Evolutionary conservation across 2,329 filamentous ascomycete species (phyloP).

Genomic region (Stemphylium beticola): DNA sequence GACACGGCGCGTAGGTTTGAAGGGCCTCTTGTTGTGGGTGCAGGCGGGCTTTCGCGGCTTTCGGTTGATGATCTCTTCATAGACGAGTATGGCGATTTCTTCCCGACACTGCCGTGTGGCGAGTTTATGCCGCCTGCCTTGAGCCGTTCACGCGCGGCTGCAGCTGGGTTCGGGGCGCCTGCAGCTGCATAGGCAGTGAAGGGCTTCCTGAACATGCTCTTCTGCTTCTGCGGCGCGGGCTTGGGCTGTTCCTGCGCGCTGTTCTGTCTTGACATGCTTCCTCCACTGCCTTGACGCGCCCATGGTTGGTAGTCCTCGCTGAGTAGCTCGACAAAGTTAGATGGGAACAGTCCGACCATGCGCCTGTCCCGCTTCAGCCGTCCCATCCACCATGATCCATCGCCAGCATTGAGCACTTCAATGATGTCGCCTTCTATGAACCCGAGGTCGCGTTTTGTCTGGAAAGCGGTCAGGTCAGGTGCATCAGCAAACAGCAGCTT

Average conservation of each 20-base stretch:
- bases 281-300: slow-evolving; percentile 62
- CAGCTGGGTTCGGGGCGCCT: slow-evolving; percentile 50
- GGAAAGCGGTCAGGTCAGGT: slow-evolving; percentile 28
- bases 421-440: slow-evolving; percentile 98
- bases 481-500: slow-evolving; percentile 10
- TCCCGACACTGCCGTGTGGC: slow-evolving; percentile 44
- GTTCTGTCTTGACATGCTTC: slow-evolving; percentile 58
- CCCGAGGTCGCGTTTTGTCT: slow-evolving; percentile 89
- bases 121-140: slow-evolving; percentile 40
- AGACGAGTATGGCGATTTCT: slow-evolving; percentile 57
- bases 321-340: slow-evolving; percentile 94
- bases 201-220: slow-evolving; percentile 67
- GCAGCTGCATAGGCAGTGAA: slow-evolving; percentile 66
- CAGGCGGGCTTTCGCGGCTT: slow-evolving; percentile 40
- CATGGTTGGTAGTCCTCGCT: slow-evolving; percentile 82
- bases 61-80: slow-evolving; percentile 56
- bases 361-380: slow-evolving; percentile 86
- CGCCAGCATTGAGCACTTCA: slow-evolving; percentile 96
- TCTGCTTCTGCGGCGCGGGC: slow-evolving; percentile 54
- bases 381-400: slow-evolving; percentile 98
- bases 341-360: slow-evolving; percentile 91
- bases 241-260: slow-evolving; percentile 55
- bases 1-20: slow-evolving; percentile 49
- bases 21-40: slow-evolving; percentile 26
- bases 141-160: slow-evolving; percentile 45